Evolutionary conservation across 768 basidiomycete genomes (phyloP), one percentile per base, ranked within the genome.

Genomic region (Podaxis sp.): DNA sequence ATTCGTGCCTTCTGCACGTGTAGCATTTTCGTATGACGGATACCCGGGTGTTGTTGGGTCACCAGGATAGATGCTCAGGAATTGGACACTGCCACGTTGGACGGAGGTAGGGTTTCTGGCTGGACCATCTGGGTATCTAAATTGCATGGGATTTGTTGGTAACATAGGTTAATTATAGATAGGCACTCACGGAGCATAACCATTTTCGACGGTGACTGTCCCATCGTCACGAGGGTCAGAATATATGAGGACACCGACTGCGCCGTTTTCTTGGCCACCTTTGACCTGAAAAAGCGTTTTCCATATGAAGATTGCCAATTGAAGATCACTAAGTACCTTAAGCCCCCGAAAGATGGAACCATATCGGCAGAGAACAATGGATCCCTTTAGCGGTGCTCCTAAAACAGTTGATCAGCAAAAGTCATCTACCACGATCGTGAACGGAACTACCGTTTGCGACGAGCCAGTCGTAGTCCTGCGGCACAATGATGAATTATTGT

Each of bases 21-120:
- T 89, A 49, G 85, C 84, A 67, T 95, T 88, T 70, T 88, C 83
- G 74, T 98, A 98, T 0, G 96, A 82, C 50, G 96, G 96, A 64
- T 85, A 82, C 17, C 90, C 91, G 4, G 95, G 95, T 2, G 95
- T 97, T 0, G 90, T 88, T 2, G 95, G 92, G 70, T 92, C 90
- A 5, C 88, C 88, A 20, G 87, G 86, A 67, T 89, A 91, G 8
- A 79, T 69, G 40, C 83, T 84, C 59, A 93, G 73, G 72, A 81
- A 89, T 69, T 88, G 85, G 0, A 93, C 92, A 49, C 88, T 90
- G 20, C 95, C 95, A 56, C 95, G 84, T 71, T 97, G 87, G 10
- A 97, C 90, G 17, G 89, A 86, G 4, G 84, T 85, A 0, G 90
- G 90, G 73, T 93, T 91, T 56, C 93, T 82, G 37, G 95, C 95